Conservation (phyloP, 768 basidiomycete species). For the Russula olivacea region DNA sequence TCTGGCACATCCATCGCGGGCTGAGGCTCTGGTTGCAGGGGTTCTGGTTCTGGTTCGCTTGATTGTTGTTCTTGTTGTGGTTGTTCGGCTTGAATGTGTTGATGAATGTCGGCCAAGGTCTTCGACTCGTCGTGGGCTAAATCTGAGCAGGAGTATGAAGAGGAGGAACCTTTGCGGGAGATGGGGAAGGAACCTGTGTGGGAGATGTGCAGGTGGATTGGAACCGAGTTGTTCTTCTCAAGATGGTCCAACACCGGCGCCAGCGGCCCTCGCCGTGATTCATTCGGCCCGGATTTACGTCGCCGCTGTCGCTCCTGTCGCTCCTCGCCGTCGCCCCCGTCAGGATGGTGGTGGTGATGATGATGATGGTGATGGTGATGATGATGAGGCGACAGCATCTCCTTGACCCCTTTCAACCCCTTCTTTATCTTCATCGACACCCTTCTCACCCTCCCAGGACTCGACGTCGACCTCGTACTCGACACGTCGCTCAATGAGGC, state of each 20-base stretch:
- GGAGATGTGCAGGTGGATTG: conserved; percentile 29
- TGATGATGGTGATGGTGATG: conserved; percentile 6
- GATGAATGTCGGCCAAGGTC: not conserved
- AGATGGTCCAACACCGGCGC: conserved; percentile 20
- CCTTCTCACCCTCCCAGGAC: conserved; percentile 16
- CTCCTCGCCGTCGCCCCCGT: not conserved
- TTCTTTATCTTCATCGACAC: conserved; percentile 26
- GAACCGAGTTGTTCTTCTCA: conserved; percentile 21
- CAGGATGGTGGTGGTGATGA: not conserved
- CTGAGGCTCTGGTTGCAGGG: not conserved
- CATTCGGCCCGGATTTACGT: conserved; percentile 17
- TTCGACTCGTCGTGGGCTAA: conserved; percentile 17
- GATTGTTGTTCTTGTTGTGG: not conserved
- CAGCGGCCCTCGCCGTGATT: conserved; percentile 14
- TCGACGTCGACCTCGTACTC: not conserved
- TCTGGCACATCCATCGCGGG: not conserved
- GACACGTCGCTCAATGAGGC: conserved; percentile 13
- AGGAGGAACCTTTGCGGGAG: conserved; percentile 37
- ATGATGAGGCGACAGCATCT: conserved; percentile 17
- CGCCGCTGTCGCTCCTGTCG: not conserved
- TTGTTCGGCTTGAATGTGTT: not conserved
- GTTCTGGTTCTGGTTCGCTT: not conserved
- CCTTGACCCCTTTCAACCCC: conserved; percentile 27
- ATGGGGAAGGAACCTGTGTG: conserved; percentile 39
- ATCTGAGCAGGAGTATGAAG: conserved; percentile 13